These are phyloP conservation scores for Botrytis aclada DNA, from an alignment of 2,329 filamentous ascomycete genomes.

Conservation along the genomic window DNA sequence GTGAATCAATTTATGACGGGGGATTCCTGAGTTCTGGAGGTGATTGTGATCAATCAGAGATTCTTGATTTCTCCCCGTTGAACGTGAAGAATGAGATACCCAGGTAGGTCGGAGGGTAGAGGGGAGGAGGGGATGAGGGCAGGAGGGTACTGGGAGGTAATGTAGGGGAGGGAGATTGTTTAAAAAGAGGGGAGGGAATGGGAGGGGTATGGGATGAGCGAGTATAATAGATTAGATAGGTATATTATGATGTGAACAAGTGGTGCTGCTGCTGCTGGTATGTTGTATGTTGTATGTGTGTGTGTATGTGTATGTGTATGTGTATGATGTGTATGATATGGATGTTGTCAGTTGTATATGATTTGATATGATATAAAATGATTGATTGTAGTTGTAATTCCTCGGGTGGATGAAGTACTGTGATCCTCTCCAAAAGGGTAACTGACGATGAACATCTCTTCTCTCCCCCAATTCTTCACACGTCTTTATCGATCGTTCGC, in stretches of 20 bases:
- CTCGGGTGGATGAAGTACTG: neutral
- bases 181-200: neutral
- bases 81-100: neutral
- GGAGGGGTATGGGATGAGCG: neutral
- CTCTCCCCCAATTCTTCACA: neutral
- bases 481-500: neutral
- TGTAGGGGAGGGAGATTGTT: neutral
- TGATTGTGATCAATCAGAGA: neutral
- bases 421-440: constrained; percentile 1
- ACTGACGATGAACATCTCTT: constrained; percentile 8
- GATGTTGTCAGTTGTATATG: too few species aligned
- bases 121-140: neutral
- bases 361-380: neutral
- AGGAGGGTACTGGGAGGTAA: neutral
- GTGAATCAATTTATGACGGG: neutral
- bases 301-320: neutral
- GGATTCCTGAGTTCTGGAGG: neutral
- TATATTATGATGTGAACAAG: neutral
- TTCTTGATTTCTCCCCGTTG: neutral
- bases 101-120: neutral
- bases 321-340: neutral
- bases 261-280: neutral
- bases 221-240: neutral
- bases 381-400: neutral
- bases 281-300: neutral